Base-by-base conservation (phyloP, 2,329 filamentous ascomycete genomes). In the Pestalotiopsis fici region DNA sequence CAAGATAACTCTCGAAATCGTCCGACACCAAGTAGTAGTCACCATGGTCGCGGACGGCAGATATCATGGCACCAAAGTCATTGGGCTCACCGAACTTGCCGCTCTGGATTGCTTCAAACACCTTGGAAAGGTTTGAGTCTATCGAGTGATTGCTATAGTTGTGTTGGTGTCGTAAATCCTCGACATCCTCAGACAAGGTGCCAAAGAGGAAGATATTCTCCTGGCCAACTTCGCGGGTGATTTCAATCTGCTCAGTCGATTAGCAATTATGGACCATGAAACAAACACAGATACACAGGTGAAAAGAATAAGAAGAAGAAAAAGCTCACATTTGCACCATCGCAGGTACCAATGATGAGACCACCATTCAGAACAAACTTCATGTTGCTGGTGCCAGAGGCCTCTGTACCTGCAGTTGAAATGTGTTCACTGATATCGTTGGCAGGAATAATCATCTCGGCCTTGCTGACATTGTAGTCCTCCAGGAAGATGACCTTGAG, bases 381-480 rank as follows among this genome's bases (percentile, higher is more conserved):
- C 96, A 99, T 99, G 88, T 99, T 99, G 76, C 93, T 97, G 13
- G 94, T 97, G 70, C 95, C 95, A 71, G 88, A 90, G 23, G 89
- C 89, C 78, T 99, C 96, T 1, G 96, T 99, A 62, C 96, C 96
- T 47, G 96, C 96, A 27, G 96, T 99, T 2, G 96, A 98, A 76
- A 99, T 99, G 79, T 99, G 96, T 84, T 99, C 96, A 81, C 94
- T 97, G 75, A 99, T 91, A 75, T 99, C 96, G 23, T 94, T 97
- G 13, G 96, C 96, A 13, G 96, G 96, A 71, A 89, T 89, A 75
- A 99, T 98, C 76, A 98, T 95, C 83, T 99, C 96, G 3, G 96
- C 96, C 85, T 99, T 99, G 88, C 94, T 97, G 77, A 99, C 96
- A 73, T 99, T 99, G 88, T 99, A 99, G 82, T 99, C 96, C 77